Base-by-base conservation (phyloP, 352 stramenopile genomes). In the Globisporangium spinosum region DNA sequence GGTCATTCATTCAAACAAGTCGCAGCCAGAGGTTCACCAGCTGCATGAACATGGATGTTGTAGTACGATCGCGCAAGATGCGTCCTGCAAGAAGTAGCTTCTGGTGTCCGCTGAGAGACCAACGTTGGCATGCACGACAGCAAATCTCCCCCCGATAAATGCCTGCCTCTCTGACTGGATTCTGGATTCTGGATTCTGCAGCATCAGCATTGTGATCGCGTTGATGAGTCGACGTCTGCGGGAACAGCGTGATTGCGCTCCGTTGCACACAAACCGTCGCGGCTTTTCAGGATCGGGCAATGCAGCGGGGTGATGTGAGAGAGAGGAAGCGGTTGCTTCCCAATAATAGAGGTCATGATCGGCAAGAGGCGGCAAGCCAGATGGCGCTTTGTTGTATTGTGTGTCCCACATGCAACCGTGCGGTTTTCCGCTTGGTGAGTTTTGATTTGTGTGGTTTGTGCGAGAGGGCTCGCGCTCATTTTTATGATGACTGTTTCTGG, bases 401-500 rank as follows among this genome's bases (percentile, higher is more conserved):
- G 15, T 49, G 15, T 49, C 40, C 40, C 15, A 49, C 40, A 22
- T 15, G 12, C 35, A 43, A 38, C 32, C 32, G 8, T 35, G 35
- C 22, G 40, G 15, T 20, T 49, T 49, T 49, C 40, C 40, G 40
- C 40, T 49, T 49, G 38, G 38, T 20, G 38, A 5, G 40, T n/a
- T 49, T 49, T 49, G 40, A 43, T 13, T 43, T 43, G 9, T 17
- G 35, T 32, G 29, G 29, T 12, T 43, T 43, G 35, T 43, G 35
- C 3, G 35, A 13, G 5, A 47, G 38, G 38, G 13, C 13, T 47
- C 29, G 29, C 6, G 43, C 6, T 49, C 40, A 47, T 47, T 51
- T 51, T 51, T n/a, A 51, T 51, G 43, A 23, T 51, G 43, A 51
- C 43, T 51, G 43, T 51, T 51, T 51, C 43, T 51, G 43, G n/a